Percentiles rank a stretch among this genome's conserved stretches.
These are phyloP conservation scores for Rhynchospora tenuis DNA, from an alignment of 176 grass and related monocot species.

Conservation along the genomic window DNA sequence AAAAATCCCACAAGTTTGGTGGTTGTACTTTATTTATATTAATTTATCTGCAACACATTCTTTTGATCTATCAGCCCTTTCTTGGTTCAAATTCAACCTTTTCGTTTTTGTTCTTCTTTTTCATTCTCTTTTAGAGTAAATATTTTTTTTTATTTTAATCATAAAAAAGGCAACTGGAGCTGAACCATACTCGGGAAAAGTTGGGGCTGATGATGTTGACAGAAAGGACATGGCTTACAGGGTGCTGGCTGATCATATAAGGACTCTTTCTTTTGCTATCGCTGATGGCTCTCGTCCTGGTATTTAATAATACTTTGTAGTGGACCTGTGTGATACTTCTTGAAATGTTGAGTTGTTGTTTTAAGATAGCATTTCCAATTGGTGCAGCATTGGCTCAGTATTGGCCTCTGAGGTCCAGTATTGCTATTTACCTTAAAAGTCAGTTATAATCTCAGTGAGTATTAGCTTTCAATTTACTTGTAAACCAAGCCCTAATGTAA, in stretches of 20 bases:
- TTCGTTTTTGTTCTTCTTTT: not conserved
- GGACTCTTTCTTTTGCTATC: constrained; percentile 81
- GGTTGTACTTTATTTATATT: not conserved
- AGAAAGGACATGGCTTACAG: constrained; percentile 98
- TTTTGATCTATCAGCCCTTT: constrained; percentile 20
- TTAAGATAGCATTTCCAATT: not conserved
- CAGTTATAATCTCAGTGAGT: not conserved
- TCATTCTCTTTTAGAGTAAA: not conserved
- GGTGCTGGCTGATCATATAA: constrained; percentile 95
- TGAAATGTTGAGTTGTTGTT: not conserved
- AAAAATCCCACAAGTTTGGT: not conserved
- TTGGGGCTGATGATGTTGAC: constrained; percentile 70
- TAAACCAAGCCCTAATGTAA: not conserved
- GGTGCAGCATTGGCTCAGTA: not conserved
- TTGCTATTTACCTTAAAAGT: not conserved
- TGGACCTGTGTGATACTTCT: not conserved
- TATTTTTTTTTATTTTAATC: not conserved
- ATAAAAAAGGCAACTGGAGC: constrained; percentile 47
- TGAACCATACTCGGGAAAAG: constrained; percentile 53
- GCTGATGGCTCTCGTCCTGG: constrained; percentile 92
- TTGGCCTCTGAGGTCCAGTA: not conserved
- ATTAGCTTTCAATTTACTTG: not conserved
- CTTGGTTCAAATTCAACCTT: not conserved
- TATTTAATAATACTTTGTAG: constrained; percentile 12
- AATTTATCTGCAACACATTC: not conserved